Evolutionary conservation across 495 filamentous ascomycete species (phyloP), one percentile per base, ranked within the genome.

Genomic region (Diplogelasinospora grovesii): DNA sequence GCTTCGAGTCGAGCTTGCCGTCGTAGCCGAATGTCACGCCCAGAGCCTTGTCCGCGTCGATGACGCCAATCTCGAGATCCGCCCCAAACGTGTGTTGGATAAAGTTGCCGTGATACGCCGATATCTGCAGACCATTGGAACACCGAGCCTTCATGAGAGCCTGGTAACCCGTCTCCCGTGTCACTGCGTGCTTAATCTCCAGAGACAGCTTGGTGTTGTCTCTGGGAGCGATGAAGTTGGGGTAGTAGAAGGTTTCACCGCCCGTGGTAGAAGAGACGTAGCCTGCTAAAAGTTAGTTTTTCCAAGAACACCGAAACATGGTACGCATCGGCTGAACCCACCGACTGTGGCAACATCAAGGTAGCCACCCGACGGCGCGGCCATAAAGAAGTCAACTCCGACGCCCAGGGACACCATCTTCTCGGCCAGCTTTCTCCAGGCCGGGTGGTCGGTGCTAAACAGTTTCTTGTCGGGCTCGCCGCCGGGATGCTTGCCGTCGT

Each of bases 91-190:
- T 86, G 65, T 95, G 86, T 51, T 99, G 92, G 33, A 88, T 73
- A 52, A 97, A 97, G 66, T 97, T 97, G 41, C 92, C 92, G 49
- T 93, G 86, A 56, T 97, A 99, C 21, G 79, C 78, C 14, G 86
- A 82, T 11, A 99, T 86, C 63, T 99, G 92, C 21, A 99, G 75
- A 11, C 92, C 92, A 55, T 93, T 97, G 6, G 88, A 95, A 64
- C 92, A 99, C 30, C 92, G 83, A 37, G 97, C 92, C 70, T 99
- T 99, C 88, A 99, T 92, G 50, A 97, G 73, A 6, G 89, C 87
- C 65, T 96, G 90, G 56, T 90, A 99, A 20, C 92, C 92, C 13
- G 90, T 94, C 57, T 96, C 89, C 43, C 92, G 73, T 2, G 79
- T 87, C n/a, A 95, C 78, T 5, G 85, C 81, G 54, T 96, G 92